These are phyloP conservation scores for Penicillium malachiteum DNA, from an alignment of 495 filamentous ascomycete genomes.

Conservation along the genomic window DNA sequence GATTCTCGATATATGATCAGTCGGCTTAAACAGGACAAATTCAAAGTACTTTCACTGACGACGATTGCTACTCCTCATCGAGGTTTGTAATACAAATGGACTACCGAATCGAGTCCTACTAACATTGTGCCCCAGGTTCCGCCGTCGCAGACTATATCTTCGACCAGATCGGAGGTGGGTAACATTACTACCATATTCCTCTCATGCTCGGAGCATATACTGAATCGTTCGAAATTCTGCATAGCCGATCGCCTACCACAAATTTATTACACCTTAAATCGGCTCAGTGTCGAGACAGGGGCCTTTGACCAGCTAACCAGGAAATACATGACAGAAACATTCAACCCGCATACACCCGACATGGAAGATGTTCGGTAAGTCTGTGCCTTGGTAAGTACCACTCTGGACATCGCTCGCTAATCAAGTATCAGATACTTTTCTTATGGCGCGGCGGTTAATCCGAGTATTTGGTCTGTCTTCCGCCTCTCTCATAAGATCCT, in stretches of 20 bases:
- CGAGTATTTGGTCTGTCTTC: slow-evolving; percentile 70
- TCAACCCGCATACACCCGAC: slow-evolving; percentile 81
- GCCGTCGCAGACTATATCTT: slow-evolving; percentile 84
- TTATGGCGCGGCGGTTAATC: slow-evolving; percentile 76
- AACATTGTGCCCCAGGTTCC: slow-evolving; percentile 47
- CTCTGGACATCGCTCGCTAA: not conserved
- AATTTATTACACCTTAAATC: slow-evolving; percentile 67
- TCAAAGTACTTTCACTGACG: slow-evolving; percentile 76
- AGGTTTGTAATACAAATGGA: slow-evolving; percentile 36
- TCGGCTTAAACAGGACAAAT: slow-evolving; percentile 64
- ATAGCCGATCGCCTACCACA: slow-evolving; percentile 57
- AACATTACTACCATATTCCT: too few species aligned
- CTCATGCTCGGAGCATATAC: not conserved
- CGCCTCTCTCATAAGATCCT: slow-evolving; percentile 71
- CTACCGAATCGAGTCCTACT: not conserved
- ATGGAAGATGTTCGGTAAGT: slow-evolving; percentile 61
- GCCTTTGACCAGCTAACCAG: slow-evolving; percentile 85
- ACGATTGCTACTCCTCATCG: slow-evolving; percentile 88
- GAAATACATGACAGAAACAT: slow-evolving; percentile 74
- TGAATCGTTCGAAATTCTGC: not conserved
- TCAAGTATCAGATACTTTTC: slow-evolving; percentile 69
- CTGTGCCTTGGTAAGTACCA: not conserved
- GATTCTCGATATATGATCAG: slow-evolving; percentile 95
- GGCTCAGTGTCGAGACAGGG: slow-evolving; percentile 69
- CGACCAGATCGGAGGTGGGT: slow-evolving; percentile 56